Evolutionary conservation across 2,329 filamentous ascomycete genomes (phyloP).

Genomic region (Drechmeria coniospora): DNA sequence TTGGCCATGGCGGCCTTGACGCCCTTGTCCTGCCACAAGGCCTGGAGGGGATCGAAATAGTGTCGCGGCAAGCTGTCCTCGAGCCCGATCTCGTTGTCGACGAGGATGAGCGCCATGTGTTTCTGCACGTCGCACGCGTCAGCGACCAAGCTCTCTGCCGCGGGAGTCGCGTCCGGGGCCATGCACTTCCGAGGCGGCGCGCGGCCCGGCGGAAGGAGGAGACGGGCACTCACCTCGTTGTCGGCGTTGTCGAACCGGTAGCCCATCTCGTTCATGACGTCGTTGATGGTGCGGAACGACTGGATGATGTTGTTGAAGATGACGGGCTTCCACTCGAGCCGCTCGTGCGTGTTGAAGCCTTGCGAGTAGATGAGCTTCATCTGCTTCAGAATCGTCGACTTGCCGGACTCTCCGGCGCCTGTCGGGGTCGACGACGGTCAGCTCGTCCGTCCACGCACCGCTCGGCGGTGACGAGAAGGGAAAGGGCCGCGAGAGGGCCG

Average conservation of each 20-base stretch:
- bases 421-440: neutral
- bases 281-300: conserved; percentile 77
- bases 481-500: neutral
- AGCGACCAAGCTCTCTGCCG: no score
- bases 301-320: conserved; percentile 92
- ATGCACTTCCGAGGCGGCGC: no score
- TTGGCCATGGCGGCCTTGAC: conserved; percentile 80
- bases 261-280: conserved; percentile 76
- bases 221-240: conserved; percentile 50
- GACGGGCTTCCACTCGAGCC: conserved; percentile 85
- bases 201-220: neutral
- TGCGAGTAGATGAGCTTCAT: conserved; percentile 91
- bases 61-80: conserved; percentile 68
- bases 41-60: conserved; percentile 67
- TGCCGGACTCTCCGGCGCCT: conserved; percentile 4
- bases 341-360: conserved; percentile 79
- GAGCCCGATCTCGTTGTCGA: conserved; percentile 67
- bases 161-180: no score
- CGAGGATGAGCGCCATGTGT: conserved; percentile 60
- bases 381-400: conserved; percentile 14
- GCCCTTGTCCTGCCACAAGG: conserved; percentile 69
- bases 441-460: neutral
- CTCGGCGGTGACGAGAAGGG: neutral
- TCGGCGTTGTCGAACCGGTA: conserved; percentile 65
- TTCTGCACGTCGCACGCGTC: conserved; percentile 38